Evolutionary conservation across 139 green algal species (phyloP).

Genomic region (Micractinium sp.): DNA sequence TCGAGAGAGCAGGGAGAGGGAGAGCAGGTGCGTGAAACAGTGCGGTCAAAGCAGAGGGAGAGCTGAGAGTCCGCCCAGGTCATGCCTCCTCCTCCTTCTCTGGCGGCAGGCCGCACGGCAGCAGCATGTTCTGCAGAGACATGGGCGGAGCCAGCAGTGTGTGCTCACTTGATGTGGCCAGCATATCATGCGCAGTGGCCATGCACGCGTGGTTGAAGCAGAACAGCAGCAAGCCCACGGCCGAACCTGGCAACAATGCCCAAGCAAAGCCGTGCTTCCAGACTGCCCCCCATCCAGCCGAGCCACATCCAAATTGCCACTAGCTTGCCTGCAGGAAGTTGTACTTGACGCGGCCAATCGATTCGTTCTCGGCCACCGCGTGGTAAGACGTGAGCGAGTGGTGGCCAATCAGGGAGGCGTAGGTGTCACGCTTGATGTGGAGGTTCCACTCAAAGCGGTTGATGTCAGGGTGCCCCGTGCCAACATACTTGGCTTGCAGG

Average conservation of each 20-base stretch:
- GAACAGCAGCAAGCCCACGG: background rate
- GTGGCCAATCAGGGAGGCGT: slow-evolving; percentile 94
- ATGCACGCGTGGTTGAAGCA: background rate
- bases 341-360: slow-evolving; percentile 90
- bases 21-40: background rate
- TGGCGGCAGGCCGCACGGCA: slow-evolving; percentile 88
- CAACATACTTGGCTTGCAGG: slow-evolving; percentile 96
- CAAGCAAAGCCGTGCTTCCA: background rate
- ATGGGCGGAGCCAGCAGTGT: background rate
- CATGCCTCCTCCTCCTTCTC: slow-evolving; percentile 69
- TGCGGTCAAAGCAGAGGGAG: background rate
- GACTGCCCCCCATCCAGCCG: background rate
- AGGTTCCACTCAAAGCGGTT: slow-evolving; percentile 96
- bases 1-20: background rate
- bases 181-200: background rate
- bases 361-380: slow-evolving; percentile 95
- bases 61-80: background rate
- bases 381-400: slow-evolving; percentile 92
- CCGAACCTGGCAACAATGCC: background rate
- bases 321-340: slow-evolving; percentile 62
- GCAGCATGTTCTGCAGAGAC: slow-evolving; percentile 87
- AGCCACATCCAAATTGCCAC: background rate
- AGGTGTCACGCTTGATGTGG: slow-evolving; percentile 98
- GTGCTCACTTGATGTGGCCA: background rate
- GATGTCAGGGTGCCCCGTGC: slow-evolving; percentile 93